Percentiles rank a stretch among this genome's conserved stretches.
Conservation (phyloP, 1,284 basidiomycete genomes). For the Amylostereum areolatum region DNA sequence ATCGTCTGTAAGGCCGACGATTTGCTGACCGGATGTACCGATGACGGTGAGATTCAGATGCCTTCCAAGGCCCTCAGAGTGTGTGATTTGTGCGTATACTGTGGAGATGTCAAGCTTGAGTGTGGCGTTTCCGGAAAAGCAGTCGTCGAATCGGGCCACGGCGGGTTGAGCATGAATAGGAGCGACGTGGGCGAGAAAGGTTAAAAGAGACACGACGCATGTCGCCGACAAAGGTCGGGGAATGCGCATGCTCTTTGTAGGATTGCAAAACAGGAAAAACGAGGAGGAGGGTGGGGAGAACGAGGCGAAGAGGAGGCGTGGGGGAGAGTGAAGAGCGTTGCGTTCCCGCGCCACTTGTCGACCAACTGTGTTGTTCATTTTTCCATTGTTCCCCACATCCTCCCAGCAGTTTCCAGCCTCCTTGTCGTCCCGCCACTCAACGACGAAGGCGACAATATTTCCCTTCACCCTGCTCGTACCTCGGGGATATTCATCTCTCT, state of each 20-base stretch:
- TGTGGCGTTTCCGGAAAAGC: constrained; percentile 46
- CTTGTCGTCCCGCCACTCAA: no score
- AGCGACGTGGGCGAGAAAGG: not conserved
- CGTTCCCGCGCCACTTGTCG: no score
- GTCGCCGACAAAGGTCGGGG: not conserved
- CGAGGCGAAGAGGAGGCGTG: no score
- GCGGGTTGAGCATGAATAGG: constrained; percentile 23
- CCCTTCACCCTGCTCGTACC: no score
- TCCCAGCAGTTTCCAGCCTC: no score
- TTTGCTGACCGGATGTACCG: constrained; percentile 49
- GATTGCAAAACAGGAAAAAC: no score
- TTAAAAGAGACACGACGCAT: not conserved
- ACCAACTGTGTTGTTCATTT: no score
- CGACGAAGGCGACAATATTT: no score
- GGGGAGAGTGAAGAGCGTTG: no score
- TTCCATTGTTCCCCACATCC: no score
- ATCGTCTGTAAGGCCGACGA: constrained; percentile 53
- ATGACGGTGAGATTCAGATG: constrained; percentile 64
- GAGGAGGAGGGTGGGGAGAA: no score
- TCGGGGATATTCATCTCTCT: no score
- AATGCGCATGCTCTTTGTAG: not conserved
- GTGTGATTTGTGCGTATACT: constrained; percentile 70
- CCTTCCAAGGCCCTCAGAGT: constrained; percentile 34
- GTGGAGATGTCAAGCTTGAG: constrained; percentile 62
- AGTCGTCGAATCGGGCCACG: constrained; percentile 36